phyloP scores from a whole-genome alignment of 2,329 filamentous ascomycete genomes.

The Fusarium sp. region DNA sequence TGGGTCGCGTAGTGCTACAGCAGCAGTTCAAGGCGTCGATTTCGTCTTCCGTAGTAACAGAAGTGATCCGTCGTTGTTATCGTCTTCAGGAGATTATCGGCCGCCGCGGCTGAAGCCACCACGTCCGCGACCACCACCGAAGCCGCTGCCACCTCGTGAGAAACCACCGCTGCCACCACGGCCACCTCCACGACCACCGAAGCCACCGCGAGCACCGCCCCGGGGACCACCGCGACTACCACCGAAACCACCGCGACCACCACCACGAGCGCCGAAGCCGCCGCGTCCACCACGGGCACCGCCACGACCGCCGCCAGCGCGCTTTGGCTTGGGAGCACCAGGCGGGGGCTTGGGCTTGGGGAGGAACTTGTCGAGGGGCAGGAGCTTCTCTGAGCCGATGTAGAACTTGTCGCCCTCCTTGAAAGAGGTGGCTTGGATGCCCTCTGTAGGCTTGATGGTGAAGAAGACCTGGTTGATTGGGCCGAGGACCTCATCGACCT shows the following conservation, averaged over 20 bases:
- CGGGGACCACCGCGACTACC: constrained; percentile 52
- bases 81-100: constrained; percentile 26
- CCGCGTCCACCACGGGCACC: constrained; percentile 56
- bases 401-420: constrained; percentile 98
- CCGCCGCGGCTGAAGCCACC: constrained; percentile 51
- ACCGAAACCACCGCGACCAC: constrained; percentile 57
- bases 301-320: constrained; percentile 67
- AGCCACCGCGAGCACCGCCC: constrained; percentile 45
- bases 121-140: constrained; percentile 48
- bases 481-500: constrained; percentile 97
- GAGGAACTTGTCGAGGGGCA: constrained; percentile 95
- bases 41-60: constrained; percentile 17
- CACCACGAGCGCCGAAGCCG: constrained; percentile 51
- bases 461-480: constrained; percentile 99
- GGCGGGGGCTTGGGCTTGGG: constrained; percentile 86
- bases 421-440: constrained; percentile 94
- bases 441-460: constrained; percentile 96
- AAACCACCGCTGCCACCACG: constrained; percentile 46
- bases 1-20: constrained; percentile 34
- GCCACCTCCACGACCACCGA: constrained; percentile 40
- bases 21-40: constrained; percentile 23
- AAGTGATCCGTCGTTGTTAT: constrained; percentile 17
- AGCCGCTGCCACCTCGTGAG: constrained; percentile 44
- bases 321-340: constrained; percentile 73
- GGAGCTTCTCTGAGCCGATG: constrained; percentile 92